Evolutionary conservation across 176 grass and related monocot genomes (phyloP).

Genomic region (Eleusine indica): DNA sequence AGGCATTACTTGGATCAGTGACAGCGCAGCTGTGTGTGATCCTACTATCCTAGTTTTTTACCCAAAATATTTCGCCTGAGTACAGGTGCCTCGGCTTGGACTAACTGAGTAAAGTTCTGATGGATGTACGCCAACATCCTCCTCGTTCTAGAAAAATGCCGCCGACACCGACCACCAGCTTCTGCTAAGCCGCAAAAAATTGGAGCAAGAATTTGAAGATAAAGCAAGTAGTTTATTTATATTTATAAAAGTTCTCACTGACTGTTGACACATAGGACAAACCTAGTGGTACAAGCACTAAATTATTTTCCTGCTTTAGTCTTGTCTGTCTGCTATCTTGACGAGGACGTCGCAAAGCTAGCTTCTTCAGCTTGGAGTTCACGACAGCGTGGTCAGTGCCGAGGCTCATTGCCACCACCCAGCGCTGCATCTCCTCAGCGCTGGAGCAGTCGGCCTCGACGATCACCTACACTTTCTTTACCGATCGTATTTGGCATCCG

Average conservation of each 20-base stretch:
- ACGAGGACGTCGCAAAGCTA: slow-evolving; percentile 28
- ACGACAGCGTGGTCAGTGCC: slow-evolving; percentile 58
- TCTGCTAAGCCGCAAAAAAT: background rate
- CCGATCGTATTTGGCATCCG: slow-evolving; percentile 31
- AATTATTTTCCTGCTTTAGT: background rate
- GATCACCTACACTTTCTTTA: slow-evolving; percentile 41
- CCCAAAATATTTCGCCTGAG: background rate
- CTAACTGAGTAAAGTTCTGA: no score
- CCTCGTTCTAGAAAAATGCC: background rate
- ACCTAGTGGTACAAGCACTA: slow-evolving; percentile 8
- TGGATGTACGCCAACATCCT: no score
- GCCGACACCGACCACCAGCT: background rate
- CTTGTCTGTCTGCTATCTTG: background rate
- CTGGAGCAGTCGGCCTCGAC: slow-evolving; percentile 47
- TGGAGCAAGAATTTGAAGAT: no score
- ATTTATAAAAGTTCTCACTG: background rate
- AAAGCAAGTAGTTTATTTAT: background rate
- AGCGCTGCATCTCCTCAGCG: slow-evolving; percentile 47
- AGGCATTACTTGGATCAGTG: background rate
- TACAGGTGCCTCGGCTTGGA: background rate
- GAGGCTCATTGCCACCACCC: slow-evolving; percentile 46
- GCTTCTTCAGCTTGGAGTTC: slow-evolving; percentile 41
- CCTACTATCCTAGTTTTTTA: no score
- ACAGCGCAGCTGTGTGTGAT: background rate
- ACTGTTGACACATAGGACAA: background rate